Conservation (phyloP, 441 rosid species). For the Arabidopsis hybrid region DNA sequence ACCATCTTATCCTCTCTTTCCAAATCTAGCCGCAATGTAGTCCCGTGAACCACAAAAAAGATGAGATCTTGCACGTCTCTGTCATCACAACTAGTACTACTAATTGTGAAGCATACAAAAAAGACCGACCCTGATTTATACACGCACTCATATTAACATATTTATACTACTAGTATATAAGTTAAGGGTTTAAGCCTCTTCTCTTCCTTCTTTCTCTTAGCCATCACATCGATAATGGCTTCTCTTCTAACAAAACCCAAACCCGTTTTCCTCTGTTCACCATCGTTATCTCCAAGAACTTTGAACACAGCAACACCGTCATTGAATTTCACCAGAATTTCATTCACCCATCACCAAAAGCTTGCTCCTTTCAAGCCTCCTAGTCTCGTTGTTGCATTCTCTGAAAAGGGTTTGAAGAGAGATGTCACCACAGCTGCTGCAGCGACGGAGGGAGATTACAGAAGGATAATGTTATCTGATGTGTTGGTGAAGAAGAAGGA, state of each 20-base stretch:
- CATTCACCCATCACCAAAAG: conserved; percentile 31
- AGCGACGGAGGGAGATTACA: conserved; percentile 39
- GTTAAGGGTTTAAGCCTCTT: conserved; percentile 38
- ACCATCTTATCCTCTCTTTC: conserved; percentile 42
- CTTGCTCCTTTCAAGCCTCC: conserved; percentile 36
- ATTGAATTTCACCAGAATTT: conserved; percentile 34
- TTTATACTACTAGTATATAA: no score
- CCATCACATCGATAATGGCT: conserved; percentile 53
- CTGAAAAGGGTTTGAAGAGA: conserved; percentile 38
- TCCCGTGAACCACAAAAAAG: conserved; percentile 35
- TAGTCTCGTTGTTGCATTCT: conserved; percentile 35
- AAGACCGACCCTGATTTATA: conserved; percentile 37
- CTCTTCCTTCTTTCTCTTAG: conserved; percentile 14
- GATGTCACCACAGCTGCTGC: conserved; percentile 43
- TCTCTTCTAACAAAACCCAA: conserved; percentile 50
- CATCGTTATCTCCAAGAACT: conserved; percentile 18
- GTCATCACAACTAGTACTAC: conserved; percentile 21
- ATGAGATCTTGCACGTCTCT: conserved; percentile 37
- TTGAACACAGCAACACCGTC: conserved; percentile 30
- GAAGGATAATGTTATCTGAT: conserved; percentile 76
- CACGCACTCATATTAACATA: conserved; percentile 23
- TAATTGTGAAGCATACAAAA: conserved; percentile 34
- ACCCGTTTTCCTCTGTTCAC: conserved; percentile 36
- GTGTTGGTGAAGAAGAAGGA: conserved; percentile 73
- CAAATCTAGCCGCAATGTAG: conserved; percentile 12